Percentiles rank a stretch among this genome's conserved stretches.
phyloP scores from a whole-genome alignment of 305 asterid genomes.

The Solanum chacoense region DNA sequence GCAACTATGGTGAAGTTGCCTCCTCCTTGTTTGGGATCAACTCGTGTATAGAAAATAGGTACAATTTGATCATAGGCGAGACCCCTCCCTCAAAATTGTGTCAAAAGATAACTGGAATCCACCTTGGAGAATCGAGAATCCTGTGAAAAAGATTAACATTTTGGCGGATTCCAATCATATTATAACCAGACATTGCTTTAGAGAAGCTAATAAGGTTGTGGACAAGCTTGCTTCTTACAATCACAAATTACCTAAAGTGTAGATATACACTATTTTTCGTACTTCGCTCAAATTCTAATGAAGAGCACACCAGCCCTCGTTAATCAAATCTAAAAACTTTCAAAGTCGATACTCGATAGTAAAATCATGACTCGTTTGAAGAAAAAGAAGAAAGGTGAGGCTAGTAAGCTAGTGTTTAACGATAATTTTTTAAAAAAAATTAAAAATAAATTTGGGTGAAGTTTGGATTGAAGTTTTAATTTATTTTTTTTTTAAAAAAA shows the following conservation, averaged over 20 bases:
- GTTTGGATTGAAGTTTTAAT: not conserved
- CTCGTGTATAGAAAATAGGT: not conserved
- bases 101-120: no score
- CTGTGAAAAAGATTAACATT: no score
- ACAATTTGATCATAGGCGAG: not conserved
- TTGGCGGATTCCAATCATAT: no score
- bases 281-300: not conserved
- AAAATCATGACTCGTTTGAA: not conserved
- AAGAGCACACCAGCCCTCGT: not conserved
- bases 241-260: not conserved
- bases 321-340: not conserved
- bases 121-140: no score
- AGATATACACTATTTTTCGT: no score
- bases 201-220: no score
- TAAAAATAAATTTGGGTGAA: no score
- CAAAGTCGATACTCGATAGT: fast-evolving
- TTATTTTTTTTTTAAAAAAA: no score
- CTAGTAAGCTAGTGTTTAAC: not conserved
- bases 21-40: not conserved
- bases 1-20: not conserved
- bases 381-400: not conserved
- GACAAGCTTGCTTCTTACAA: not conserved
- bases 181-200: no score
- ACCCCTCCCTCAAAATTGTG: no score
- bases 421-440: no score